Evolutionary conservation across 179 eudicot species (phyloP), one percentile per base, ranked within the genome.

Genomic region (Sideroxylon spinosum): DNA sequence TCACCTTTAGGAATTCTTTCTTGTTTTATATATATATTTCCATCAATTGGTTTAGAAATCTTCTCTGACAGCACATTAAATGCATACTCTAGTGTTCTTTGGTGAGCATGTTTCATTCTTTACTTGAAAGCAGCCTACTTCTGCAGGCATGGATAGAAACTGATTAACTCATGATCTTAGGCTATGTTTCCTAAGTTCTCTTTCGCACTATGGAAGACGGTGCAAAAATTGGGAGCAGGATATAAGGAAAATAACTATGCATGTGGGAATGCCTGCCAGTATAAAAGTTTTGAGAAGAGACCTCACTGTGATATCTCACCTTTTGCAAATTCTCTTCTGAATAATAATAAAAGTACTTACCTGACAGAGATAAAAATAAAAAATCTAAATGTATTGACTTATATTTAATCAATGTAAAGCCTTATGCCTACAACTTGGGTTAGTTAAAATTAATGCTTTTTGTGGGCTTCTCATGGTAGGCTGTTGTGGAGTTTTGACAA

Each of bases 391-490:
- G 16, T 64, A 13, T 20, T 72, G 22, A 72, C 48, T 50, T 14
- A 71, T 23, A 26, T 60, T 8, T 49, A 16, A 56, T 17, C 29
- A 26, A 29, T 16, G 29, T 28, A 6, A 0, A 20, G 23, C 26
- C 62, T 46, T 20, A 20, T 22, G 44, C 48, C 32, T 60, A 2
- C 46, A 37, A 75, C 37, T 75, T 60, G 68, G 78, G 22, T 75
- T 46, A 23, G 52, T 49, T 48, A 17, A 25, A 46, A 26, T 61
- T 26, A 14, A 23, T 25, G 44, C 44, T 25, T 14, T n/a, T 62
- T 62, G 53, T 22, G 68, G 52, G 50, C 12, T 29, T 44, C 28
- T 12, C 55, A 0, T 7, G 10, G 9, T 59, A 14, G 69, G 20
- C 28, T 22, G 56, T 75, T n/a, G 7, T 46, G 57, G 44, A 75